Percentiles rank a stretch among this genome's conserved stretches.
phyloP scores from a whole-genome alignment of 2,329 filamentous ascomycete species.

The Bipolaris cookei region DNA sequence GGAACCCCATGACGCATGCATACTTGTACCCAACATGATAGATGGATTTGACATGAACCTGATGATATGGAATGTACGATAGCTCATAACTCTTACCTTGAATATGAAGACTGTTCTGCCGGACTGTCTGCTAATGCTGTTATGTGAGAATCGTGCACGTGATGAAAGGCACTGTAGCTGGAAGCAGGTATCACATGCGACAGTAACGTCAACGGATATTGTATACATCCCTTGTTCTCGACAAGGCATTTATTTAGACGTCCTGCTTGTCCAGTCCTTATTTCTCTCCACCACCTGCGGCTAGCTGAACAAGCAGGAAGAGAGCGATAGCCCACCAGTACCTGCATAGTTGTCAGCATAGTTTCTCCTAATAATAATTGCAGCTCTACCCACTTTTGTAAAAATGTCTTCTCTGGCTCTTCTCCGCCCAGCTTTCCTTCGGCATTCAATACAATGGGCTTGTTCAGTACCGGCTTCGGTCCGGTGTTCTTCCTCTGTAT shows the following conservation, averaged over 20 bases:
- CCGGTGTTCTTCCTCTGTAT: conserved; percentile 50
- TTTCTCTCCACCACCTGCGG: conserved; percentile 49
- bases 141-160: background rate
- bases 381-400: conserved; percentile 55
- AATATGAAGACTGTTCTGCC: background rate
- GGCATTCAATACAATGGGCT: conserved; percentile 62
- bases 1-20: background rate
- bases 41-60: background rate
- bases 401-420: conserved; percentile 57
- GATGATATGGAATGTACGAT: conserved; percentile 7
- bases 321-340: conserved; percentile 60
- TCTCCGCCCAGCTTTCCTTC: conserved; percentile 58
- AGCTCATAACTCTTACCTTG: conserved; percentile 6
- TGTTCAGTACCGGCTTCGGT: conserved; percentile 56
- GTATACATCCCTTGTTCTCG: background rate
- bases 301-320: conserved; percentile 56
- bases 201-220: background rate
- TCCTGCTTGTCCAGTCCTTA: background rate
- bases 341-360: conserved; percentile 39
- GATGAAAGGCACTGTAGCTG: background rate
- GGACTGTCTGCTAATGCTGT: background rate
- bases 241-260: background rate
- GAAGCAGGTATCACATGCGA: background rate
- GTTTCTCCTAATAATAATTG: background rate
- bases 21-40: conserved; percentile 7